Conservation (phyloP, 805 yeast species). For the Grigorovia yakushimaensis region DNA sequence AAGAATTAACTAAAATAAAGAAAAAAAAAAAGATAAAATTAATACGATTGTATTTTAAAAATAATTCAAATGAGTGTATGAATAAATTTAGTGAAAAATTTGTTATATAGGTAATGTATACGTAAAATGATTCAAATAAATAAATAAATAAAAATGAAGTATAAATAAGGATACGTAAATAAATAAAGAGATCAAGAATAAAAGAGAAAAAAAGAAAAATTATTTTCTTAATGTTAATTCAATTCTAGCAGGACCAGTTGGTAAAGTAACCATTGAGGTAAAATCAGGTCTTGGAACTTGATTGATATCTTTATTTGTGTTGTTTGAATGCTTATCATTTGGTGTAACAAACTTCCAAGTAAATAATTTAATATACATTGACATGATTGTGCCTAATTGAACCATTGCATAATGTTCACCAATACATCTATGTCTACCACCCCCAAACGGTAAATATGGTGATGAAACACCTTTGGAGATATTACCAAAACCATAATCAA, state of each 20-base stretch:
- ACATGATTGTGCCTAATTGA: conserved; percentile 79
- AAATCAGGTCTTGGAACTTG: conserved; percentile 61
- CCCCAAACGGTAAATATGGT: conserved; percentile 96
- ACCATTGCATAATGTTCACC: conserved; percentile 97
- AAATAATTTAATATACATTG: conserved; percentile 63
- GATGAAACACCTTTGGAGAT: conserved; percentile 93
- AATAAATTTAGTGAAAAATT: no score
- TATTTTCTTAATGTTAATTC: conserved; percentile 35
- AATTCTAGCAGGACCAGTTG: conserved; percentile 64
- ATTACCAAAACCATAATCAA: conserved; percentile 95
- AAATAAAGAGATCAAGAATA: conserved; percentile 1
- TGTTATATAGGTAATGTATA: no score
- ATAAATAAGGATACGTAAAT: not conserved
- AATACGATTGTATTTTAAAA: no score
- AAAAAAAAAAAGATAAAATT: no score
- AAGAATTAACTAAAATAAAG: no score
- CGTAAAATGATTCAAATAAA: no score
- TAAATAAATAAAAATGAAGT: not conserved
- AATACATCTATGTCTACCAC: conserved; percentile 98
- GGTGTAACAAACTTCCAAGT: conserved; percentile 58
- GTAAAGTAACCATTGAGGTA: conserved; percentile 88
- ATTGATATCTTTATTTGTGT: not conserved
- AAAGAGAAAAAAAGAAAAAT: not conserved
- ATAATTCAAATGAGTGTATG: no score
- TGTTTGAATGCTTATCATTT: conserved; percentile 34